Percentiles rank a stretch among this genome's conserved stretches.
Evolutionary conservation across 1,139 yeast species (phyloP).

Genomic region (Zygosaccharomyces pseudobailii): DNA sequence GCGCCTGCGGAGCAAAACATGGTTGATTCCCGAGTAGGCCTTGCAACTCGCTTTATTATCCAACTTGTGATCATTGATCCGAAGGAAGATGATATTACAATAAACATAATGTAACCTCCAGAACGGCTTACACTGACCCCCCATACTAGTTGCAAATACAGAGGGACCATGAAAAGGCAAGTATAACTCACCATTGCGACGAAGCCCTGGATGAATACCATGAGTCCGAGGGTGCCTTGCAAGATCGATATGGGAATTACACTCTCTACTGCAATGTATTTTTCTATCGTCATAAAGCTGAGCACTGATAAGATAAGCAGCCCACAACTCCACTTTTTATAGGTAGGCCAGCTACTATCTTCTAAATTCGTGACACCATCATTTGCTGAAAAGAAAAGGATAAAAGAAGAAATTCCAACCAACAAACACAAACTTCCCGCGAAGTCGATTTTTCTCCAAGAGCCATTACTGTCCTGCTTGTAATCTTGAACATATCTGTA

Average conservation of each 20-base stretch:
- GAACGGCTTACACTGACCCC: conserved; percentile 31
- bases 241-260: conserved; percentile 7
- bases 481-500: conserved; percentile 29
- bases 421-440: conserved; percentile 61
- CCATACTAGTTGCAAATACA: conserved; percentile 35
- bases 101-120: conserved; percentile 4
- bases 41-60: conserved; percentile 5
- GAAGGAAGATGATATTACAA: conserved; percentile 10
- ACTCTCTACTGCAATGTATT: conserved; percentile 7
- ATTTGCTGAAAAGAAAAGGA: conserved; percentile 35
- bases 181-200: conserved; percentile 9
- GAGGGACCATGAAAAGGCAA: conserved; percentile 11
- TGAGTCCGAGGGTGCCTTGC: conserved; percentile 11
- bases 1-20: conserved; percentile 7
- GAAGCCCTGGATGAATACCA: conserved; percentile 9
- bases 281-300: conserved; percentile 8
- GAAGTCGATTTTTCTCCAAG: conserved; percentile 59
- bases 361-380: conserved; percentile 7
- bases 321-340: conserved; percentile 1
- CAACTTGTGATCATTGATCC: conserved; percentile 9
- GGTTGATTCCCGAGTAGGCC: conserved; percentile 5
- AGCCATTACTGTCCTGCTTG: conserved; percentile 35
- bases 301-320: conserved; percentile 4
- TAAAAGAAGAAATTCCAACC: conserved; percentile 42
- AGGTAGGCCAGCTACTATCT: not conserved